Percentiles rank a stretch among this genome's conserved stretches.
Conservation (phyloP, 163 green algal species). For the Scenedesmus sp. region DNA sequence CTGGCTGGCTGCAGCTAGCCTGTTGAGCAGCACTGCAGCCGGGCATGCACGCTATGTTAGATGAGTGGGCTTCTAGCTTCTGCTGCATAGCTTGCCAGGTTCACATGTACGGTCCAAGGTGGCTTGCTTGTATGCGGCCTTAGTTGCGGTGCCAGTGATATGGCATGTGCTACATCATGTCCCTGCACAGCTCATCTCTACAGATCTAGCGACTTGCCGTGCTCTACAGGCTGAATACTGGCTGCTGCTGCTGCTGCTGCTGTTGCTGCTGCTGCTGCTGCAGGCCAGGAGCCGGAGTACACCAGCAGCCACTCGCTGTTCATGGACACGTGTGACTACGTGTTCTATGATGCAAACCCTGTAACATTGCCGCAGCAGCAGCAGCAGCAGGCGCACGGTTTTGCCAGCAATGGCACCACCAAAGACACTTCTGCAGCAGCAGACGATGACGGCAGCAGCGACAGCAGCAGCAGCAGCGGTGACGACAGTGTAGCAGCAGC, state of each 20-base stretch:
- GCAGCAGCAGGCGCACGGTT: background rate
- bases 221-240: background rate
- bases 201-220: background rate
- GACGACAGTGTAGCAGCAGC: background rate
- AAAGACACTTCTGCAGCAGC: background rate
- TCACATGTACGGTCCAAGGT: too few species aligned
- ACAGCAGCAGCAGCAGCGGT: background rate
- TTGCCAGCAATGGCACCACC: conserved; percentile 24
- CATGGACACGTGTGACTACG: conserved; percentile 52
- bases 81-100: background rate
- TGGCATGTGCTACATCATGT: too few species aligned
- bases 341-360: conserved; percentile 26
- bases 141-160: too few species aligned
- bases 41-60: background rate
- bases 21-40: background rate
- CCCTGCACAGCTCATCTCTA: background rate
- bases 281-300: conserved; percentile 48
- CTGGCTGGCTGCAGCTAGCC: background rate
- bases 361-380: background rate
- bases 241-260: background rate
- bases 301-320: conserved; percentile 51
- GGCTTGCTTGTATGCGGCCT: too few species aligned
- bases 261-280: conserved; percentile 1
- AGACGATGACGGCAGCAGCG: background rate
- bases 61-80: background rate